Evolutionary conservation across 306 rosid genomes (phyloP).

Genomic region (Fragaria ananassa): DNA sequence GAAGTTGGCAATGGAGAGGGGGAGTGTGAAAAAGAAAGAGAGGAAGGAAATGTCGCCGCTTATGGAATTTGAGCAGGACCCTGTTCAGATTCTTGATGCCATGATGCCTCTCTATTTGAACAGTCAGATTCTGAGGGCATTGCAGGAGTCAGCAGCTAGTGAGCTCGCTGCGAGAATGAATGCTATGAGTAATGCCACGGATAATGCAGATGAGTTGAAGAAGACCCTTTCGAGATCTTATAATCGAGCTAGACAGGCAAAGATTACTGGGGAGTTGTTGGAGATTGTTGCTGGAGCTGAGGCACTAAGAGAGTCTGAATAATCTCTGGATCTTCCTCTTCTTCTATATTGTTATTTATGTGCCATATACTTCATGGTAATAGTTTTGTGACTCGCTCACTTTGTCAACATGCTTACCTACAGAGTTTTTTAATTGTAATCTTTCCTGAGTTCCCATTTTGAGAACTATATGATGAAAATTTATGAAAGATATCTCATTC

Average conservation of each 20-base stretch:
- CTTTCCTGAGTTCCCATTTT: background rate
- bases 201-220: constrained; percentile 63
- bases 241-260: constrained; percentile 67
- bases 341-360: constrained; percentile 8
- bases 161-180: constrained; percentile 84
- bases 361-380: background rate
- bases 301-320: constrained; percentile 47
- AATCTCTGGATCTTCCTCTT: constrained; percentile 11
- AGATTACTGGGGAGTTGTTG: constrained; percentile 72
- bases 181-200: constrained; percentile 77
- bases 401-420: background rate
- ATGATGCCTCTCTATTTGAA: constrained; percentile 86
- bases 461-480: background rate
- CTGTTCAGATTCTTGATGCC: constrained; percentile 79
- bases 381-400: background rate
- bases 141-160: constrained; percentile 82
- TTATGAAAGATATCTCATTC: background rate
- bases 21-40: constrained; percentile 19
- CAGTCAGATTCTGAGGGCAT: constrained; percentile 62
- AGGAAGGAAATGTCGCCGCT: constrained; percentile 33
- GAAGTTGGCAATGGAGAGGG: constrained; percentile 57
- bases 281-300: constrained; percentile 85
- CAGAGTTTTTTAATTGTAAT: background rate
- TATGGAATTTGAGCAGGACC: constrained; percentile 79
- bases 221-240: constrained; percentile 50